Conservation (phyloP, 768 basidiomycete genomes). For the Lactarius pseudohatsudake region DNA sequence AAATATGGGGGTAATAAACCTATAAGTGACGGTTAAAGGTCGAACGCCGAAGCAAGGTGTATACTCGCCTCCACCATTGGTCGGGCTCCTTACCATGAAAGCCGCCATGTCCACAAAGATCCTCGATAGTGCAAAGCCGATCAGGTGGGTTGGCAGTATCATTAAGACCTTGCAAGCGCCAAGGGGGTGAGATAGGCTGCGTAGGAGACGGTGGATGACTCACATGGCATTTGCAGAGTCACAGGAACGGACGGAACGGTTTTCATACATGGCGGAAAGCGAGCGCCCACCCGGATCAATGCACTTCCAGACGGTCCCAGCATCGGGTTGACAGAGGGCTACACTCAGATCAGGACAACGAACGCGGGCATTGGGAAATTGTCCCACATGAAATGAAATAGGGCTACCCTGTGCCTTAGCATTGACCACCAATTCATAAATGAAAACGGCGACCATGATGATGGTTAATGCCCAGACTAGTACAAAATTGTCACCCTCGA, state of each 20-base stretch:
- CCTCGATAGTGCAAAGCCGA: slow-evolving; percentile 68
- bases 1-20: slow-evolving; percentile 63
- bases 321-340: slow-evolving; percentile 88
- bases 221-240: slow-evolving; percentile 60
- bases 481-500: slow-evolving; percentile 28
- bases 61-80: slow-evolving; percentile 53
- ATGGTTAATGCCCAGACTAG: slow-evolving; percentile 63
- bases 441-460: slow-evolving; percentile 71
- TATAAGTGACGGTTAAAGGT: slow-evolving; percentile 33
- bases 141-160: slow-evolving; percentile 80
- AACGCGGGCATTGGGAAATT: not conserved
- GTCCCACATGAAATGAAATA: slow-evolving; percentile 75
- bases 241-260: slow-evolving; percentile 54
- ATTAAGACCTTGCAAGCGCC: slow-evolving; percentile 57
- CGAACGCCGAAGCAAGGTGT: not conserved
- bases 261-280: slow-evolving; percentile 95
- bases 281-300: slow-evolving; percentile 84
- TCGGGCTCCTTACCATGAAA: slow-evolving; percentile 47
- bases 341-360: not conserved
- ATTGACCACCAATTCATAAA: slow-evolving; percentile 85
- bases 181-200: slow-evolving; percentile 5
- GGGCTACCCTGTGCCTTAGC: slow-evolving; percentile 73
- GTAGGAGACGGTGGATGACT: slow-evolving; percentile 7
- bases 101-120: slow-evolving; percentile 89
- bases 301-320: slow-evolving; percentile 85